Percentiles rank a stretch among this genome's conserved stretches.
phyloP scores from a whole-genome alignment of 1,139 yeast genomes.

The Taiozyma sp. region DNA sequence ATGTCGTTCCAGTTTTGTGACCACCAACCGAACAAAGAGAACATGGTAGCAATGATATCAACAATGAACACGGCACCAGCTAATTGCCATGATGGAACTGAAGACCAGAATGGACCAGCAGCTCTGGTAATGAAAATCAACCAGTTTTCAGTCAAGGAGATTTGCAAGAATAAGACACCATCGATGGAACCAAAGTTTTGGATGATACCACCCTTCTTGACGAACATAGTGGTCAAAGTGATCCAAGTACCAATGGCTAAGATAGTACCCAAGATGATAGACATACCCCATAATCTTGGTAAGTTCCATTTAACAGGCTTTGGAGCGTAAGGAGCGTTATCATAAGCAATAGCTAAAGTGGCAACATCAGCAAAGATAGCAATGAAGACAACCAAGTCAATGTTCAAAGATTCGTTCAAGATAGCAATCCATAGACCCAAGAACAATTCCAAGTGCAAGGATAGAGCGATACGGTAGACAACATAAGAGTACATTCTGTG shows the following conservation, averaged over 20 bases:
- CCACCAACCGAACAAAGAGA: constrained; percentile 96
- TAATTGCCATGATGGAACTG: constrained; percentile 91
- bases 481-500: constrained; percentile 97
- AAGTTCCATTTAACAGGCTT: constrained; percentile 98
- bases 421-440: constrained; percentile 94
- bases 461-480: constrained; percentile 93
- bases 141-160: constrained; percentile 94
- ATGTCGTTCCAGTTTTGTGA: constrained; percentile 97
- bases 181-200: constrained; percentile 93
- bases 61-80: constrained; percentile 88
- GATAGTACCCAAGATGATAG: constrained; percentile 73
- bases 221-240: constrained; percentile 86
- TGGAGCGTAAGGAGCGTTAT: constrained; percentile 97
- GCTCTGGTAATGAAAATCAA: constrained; percentile 94
- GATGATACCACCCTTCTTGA: constrained; percentile 83
- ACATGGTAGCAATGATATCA: constrained; percentile 86
- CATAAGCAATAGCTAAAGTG: constrained; percentile 92
- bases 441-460: constrained; percentile 89
- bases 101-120: constrained; percentile 94
- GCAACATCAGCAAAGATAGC: constrained; percentile 97
- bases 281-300: constrained; percentile 97
- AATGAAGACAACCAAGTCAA: constrained; percentile 87
- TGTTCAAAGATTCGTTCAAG: constrained; percentile 76
- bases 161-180: constrained; percentile 88
- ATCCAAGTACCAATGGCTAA: constrained; percentile 92